Conservation (phyloP, 2,329 filamentous ascomycete species). For the Rosellinia necatrix region DNA sequence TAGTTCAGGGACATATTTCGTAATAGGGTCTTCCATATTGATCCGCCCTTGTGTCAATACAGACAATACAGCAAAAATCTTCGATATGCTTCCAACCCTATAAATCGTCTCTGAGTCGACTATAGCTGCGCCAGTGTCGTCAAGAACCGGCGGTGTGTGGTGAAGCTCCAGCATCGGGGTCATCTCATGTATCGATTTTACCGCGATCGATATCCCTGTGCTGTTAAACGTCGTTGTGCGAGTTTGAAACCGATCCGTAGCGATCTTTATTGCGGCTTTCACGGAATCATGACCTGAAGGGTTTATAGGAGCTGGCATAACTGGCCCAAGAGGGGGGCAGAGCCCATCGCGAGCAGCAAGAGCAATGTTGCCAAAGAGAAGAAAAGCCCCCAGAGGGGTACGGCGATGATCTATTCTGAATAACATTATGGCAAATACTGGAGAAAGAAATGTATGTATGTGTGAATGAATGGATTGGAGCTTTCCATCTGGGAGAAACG, state of each 20-base stretch:
- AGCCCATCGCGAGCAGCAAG: conserved; percentile 39
- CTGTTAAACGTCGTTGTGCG: conserved; percentile 36
- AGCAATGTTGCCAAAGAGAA: conserved; percentile 27
- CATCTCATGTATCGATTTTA: conserved; percentile 49
- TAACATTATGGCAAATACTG: background rate
- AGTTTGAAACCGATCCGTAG: conserved; percentile 38
- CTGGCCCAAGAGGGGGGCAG: conserved; percentile 50
- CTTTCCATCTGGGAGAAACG: background rate
- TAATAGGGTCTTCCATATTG: conserved; percentile 32
- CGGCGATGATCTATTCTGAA: background rate
- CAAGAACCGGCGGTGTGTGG: conserved; percentile 44
- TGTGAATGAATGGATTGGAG: background rate
- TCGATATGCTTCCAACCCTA: conserved; percentile 46
- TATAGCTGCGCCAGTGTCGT: conserved; percentile 34
- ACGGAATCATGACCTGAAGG: conserved; percentile 42
- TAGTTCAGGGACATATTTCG: conserved; percentile 36
- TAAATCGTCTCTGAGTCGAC: conserved; percentile 44
- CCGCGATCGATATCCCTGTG: conserved; percentile 46
- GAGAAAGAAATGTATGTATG: background rate
- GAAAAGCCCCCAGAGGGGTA: conserved; percentile 9
- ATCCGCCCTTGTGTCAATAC: conserved; percentile 32
- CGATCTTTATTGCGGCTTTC: conserved; percentile 31
- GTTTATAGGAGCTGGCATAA: conserved; percentile 44
- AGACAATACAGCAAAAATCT: conserved; percentile 38
- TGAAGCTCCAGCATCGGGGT: conserved; percentile 46